A percentile compares a stretch with the other conserved stretches of the same genome.
These are phyloP conservation scores for Polygonum aviculare DNA, from an alignment of 148 eudicot species.

Conservation along the genomic window DNA sequence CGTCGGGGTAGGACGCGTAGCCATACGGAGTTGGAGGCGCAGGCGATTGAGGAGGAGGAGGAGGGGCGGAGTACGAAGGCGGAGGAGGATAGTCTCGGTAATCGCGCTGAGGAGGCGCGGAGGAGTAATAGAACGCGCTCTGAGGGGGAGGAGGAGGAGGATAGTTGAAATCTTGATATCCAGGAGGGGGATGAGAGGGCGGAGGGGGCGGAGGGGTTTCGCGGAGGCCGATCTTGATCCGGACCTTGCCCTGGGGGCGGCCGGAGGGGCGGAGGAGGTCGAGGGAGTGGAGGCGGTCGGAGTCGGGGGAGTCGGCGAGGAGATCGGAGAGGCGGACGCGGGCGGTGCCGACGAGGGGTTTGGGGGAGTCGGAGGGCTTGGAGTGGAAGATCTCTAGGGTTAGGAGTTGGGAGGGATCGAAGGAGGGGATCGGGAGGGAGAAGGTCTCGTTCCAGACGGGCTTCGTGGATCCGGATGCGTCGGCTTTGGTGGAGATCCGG, in stretches of 20 bases:
- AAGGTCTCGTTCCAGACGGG: slow-evolving; percentile 86
- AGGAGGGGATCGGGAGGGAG: slow-evolving; percentile 34
- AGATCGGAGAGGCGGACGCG: slow-evolving; percentile 37
- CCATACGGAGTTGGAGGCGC: slow-evolving; percentile 10
- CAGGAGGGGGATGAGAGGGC: slow-evolving; percentile 8
- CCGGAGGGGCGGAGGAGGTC: slow-evolving; percentile 74
- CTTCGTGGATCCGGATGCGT: slow-evolving; percentile 50
- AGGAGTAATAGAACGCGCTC: slow-evolving; percentile 38
- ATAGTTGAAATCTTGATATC: slow-evolving; percentile 30
- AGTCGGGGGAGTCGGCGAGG: slow-evolving; percentile 26
- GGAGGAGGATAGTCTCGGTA: slow-evolving; percentile 29
- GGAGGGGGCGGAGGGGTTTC: slow-evolving; percentile 28
- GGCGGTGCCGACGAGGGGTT: slow-evolving; percentile 57
- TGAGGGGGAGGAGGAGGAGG: slow-evolving; percentile 30
- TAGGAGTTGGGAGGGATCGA: slow-evolving; percentile 32
- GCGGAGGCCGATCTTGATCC: slow-evolving; percentile 36
- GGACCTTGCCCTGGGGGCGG: slow-evolving; percentile 68
- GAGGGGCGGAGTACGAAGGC: slow-evolving; percentile 7
- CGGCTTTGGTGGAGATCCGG: slow-evolving; percentile 66
- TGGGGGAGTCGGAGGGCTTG: slow-evolving; percentile 54
- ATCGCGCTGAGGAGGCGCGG: slow-evolving; percentile 44
- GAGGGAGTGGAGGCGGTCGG: slow-evolving; percentile 19
- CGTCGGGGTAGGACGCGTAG: not conserved
- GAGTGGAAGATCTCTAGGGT: slow-evolving; percentile 74
- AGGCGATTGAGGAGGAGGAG: slow-evolving; percentile 12